Percentiles rank a stretch among this genome's conserved stretches.
phyloP scores from a whole-genome alignment of 495 filamentous ascomycete species.

The Ascodesmis nigricans region DNA sequence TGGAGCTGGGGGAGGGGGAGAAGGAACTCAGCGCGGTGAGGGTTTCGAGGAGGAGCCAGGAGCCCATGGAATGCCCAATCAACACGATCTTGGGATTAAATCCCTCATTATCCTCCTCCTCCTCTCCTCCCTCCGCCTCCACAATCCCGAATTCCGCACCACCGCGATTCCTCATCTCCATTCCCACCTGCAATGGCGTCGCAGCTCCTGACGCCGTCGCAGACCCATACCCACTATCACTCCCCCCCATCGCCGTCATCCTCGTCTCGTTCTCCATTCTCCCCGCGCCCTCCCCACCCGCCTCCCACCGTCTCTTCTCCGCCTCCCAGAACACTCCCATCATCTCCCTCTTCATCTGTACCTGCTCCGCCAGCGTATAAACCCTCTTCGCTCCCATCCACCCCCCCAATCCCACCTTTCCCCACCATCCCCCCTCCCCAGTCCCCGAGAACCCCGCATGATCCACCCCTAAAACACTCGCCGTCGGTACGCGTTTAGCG shows the following conservation, averaged over 20 bases:
- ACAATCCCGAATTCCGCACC: too few species aligned
- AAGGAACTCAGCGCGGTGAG: conserved; percentile 21
- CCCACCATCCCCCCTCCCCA: too few species aligned
- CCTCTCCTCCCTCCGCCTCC: conserved; percentile 4
- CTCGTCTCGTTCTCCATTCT: too few species aligned
- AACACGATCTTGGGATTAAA: conserved; percentile 48
- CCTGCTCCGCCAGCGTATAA: conserved; percentile 22
- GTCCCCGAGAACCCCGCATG: conserved; percentile 53
- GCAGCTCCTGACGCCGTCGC: too few species aligned
- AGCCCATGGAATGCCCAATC: conserved; percentile 64
- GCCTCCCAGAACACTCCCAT: conserved; percentile 5
- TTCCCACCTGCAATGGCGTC: too few species aligned
- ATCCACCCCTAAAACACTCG: conserved; percentile 45
- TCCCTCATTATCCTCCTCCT: not conserved
- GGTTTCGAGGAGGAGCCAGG: conserved; percentile 56
- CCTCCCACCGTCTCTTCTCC: conserved; percentile 1
- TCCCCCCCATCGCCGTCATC: not conserved
- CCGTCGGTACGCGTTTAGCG: conserved; percentile 15
- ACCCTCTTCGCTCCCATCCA: conserved; percentile 3
- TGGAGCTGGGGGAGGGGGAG: conserved; percentile 13
- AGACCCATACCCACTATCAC: too few species aligned
- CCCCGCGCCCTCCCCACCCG: too few species aligned
- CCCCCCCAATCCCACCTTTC: too few species aligned
- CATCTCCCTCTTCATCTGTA: conserved; percentile 4
- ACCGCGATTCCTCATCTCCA: too few species aligned